Conservation (phyloP, 371 early-diverging fungal genomes). For the Lichtheimia corymbifera region DNA sequence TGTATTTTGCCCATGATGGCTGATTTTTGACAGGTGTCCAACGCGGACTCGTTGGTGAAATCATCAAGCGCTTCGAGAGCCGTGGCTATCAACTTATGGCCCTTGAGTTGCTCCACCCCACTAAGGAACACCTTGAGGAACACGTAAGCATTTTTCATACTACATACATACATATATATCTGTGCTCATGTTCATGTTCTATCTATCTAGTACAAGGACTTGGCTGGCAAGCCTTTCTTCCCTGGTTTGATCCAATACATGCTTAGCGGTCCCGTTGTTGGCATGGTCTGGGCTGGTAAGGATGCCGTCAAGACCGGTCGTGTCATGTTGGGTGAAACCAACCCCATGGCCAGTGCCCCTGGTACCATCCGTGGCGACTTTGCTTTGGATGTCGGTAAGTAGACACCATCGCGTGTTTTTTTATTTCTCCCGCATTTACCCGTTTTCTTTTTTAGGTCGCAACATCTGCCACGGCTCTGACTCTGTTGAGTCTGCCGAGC, state of each 20-base stretch:
- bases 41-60: conserved; percentile 95
- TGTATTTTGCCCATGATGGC: neutral
- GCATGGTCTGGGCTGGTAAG: conserved; percentile 97
- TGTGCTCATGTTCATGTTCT: neutral
- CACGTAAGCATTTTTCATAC: conserved; percentile 64
- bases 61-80: conserved; percentile 94
- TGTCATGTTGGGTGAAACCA: conserved; percentile 94
- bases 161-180: neutral
- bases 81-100: conserved; percentile 86
- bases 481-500: conserved; percentile 95
- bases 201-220: conserved; percentile 80
- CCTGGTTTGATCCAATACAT: conserved; percentile 88
- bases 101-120: conserved; percentile 81
- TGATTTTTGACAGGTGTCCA: conserved; percentile 63
- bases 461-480: conserved; percentile 99
- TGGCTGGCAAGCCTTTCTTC: conserved; percentile 95
- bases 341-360: conserved; percentile 90
- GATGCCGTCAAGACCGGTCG: conserved; percentile 97
- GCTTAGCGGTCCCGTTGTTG: conserved; percentile 91
- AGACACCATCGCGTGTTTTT: no score
- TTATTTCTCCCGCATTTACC: no score
- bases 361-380: conserved; percentile 99
- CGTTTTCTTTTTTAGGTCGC: conserved; percentile 49
- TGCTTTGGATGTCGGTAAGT: conserved; percentile 74
- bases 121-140: conserved; percentile 80